These are phyloP conservation scores for Cinchona pubescens DNA, from an alignment of 257 asterid species.

Conservation along the genomic window DNA sequence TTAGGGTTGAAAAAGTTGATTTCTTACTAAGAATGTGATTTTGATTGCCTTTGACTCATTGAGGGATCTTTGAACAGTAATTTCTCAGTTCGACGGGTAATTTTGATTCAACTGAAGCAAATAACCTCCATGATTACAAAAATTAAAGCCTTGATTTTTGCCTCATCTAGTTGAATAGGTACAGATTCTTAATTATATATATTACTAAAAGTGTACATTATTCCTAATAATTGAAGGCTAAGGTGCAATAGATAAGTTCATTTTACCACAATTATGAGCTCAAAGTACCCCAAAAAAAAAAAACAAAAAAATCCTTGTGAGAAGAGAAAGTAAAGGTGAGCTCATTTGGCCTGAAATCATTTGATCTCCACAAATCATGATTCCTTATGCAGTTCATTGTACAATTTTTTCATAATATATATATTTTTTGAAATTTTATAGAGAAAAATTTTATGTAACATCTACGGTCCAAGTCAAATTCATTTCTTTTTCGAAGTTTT, in stretches of 20 bases:
- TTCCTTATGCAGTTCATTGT: not conserved
- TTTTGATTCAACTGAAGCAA: not conserved
- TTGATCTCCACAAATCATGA: constrained; percentile 1
- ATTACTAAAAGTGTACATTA: not conserved
- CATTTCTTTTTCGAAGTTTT: not conserved
- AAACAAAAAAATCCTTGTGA: not conserved
- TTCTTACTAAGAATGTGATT: not conserved
- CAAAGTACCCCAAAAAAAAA: not conserved
- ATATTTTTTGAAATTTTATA: not conserved
- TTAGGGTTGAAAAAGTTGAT: not conserved
- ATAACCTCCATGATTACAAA: constrained; percentile 8
- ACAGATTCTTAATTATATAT: not conserved
- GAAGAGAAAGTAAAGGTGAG: not conserved
- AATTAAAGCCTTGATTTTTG: constrained; percentile 17
- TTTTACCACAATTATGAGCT: constrained; percentile 16
- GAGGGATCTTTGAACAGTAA: constrained; percentile 6
- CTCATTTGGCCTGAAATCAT: not conserved
- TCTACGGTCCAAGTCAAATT: not conserved
- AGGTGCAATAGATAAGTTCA: constrained; percentile 8
- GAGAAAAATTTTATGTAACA: not conserved
- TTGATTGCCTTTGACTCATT: constrained; percentile 9
- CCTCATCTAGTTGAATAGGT: not conserved
- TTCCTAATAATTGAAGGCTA: constrained; percentile 2
- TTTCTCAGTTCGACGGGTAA: not conserved
- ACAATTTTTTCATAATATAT: not conserved